phyloP scores from a whole-genome alignment of 2,329 filamentous ascomycete species.

The Fusarium decemcellulare region DNA sequence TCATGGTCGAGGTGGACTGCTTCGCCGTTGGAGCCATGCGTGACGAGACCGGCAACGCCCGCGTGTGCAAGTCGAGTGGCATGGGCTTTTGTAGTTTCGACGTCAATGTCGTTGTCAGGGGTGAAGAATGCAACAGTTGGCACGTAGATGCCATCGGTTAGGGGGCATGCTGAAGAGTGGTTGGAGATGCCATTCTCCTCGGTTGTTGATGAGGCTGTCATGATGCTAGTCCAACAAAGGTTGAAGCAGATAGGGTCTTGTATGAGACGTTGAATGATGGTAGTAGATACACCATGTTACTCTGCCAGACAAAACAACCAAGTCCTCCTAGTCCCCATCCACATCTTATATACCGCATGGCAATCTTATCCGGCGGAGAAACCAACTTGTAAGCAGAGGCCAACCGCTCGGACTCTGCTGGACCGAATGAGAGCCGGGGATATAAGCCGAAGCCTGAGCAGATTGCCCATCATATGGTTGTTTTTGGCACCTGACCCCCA shows the following conservation, averaged over 20 bases:
- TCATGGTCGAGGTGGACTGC: constrained; percentile 77
- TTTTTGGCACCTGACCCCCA: constrained; percentile 16
- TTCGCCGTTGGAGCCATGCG: constrained; percentile 82
- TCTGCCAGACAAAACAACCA: neutral
- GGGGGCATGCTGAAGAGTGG: neutral
- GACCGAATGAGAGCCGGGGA: neutral
- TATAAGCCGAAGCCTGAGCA: neutral
- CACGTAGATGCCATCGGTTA: constrained; percentile 68
- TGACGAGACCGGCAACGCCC: constrained; percentile 76
- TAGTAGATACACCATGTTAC: neutral
- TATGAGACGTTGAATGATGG: neutral
- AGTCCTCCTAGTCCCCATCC: neutral
- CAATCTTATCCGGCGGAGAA: neutral
- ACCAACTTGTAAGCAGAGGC: neutral
- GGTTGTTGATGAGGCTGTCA: constrained; percentile 18
- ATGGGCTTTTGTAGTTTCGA: constrained; percentile 64
- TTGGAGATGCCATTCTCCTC: constrained; percentile 4
- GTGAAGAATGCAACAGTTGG: constrained; percentile 76
- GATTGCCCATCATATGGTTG: neutral
- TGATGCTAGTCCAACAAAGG: neutral
- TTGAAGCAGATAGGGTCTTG: neutral
- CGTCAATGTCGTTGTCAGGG: constrained; percentile 67
- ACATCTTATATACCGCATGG: neutral
- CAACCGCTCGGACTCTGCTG: neutral
- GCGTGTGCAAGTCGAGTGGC: constrained; percentile 73